Percentiles rank a stretch among this genome's conserved stretches.
Conservation (phyloP, 1,139 yeast genomes). For the Trichomonascaceae sp. region DNA sequence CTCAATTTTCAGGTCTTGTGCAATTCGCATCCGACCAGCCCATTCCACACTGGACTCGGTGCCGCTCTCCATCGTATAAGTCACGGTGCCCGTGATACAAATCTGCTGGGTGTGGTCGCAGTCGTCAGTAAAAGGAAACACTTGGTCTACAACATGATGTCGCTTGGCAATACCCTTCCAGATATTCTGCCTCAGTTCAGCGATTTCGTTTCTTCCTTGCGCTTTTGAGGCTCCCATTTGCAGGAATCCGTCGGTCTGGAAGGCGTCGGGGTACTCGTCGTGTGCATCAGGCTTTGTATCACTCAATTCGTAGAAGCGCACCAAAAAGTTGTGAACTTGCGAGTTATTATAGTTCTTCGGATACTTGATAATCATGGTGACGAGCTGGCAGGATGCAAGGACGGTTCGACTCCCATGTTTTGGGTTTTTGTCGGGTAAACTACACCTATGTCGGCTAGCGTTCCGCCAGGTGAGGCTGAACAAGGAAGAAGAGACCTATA, state of each 20-base stretch:
- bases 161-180: slow-evolving; percentile 4
- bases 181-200: slow-evolving; percentile 2
- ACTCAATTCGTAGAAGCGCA: slow-evolving; percentile 4
- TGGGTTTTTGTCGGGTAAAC: no score
- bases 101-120: slow-evolving; percentile 3
- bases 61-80: slow-evolving; percentile 4
- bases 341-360: slow-evolving; percentile 4
- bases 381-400: no score
- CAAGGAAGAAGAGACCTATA: no score
- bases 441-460: no score
- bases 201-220: slow-evolving; percentile 3
- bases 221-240: slow-evolving; percentile 3
- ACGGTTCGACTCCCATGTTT: no score
- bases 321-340: slow-evolving; percentile 3
- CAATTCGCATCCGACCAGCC: slow-evolving; percentile 1
- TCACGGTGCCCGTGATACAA: slow-evolving; percentile 5
- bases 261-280: slow-evolving; percentile 4
- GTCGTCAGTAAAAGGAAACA: slow-evolving; percentile 4
- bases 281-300: slow-evolving; percentile 3
- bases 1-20: not conserved
- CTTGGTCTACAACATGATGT: slow-evolving; percentile 4
- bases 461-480: no score
- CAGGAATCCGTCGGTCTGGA: slow-evolving; percentile 3
- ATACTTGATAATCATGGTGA: not conserved
- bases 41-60: slow-evolving; percentile 1